Percentiles rank a stretch among this genome's conserved stretches.
Evolutionary conservation across 495 filamentous ascomycete species (phyloP).

Genomic region (Xylaria flabelliformis): DNA sequence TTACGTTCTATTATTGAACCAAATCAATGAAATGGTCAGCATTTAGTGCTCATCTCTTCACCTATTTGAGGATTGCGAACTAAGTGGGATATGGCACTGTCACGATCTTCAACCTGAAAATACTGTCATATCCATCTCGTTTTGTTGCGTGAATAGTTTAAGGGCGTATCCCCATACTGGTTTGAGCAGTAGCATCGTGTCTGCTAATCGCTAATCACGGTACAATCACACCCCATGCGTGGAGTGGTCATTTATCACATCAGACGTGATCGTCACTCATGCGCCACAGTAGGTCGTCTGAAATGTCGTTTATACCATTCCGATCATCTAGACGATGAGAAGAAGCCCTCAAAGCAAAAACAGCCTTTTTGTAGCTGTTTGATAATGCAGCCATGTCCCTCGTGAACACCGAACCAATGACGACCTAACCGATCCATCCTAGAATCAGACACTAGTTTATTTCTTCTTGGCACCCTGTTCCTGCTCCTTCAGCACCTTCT

Average conservation of each 20-base stretch:
- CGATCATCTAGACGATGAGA: conserved; percentile 47
- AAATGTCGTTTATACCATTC: conserved; percentile 44
- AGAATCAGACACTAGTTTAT: conserved; percentile 47
- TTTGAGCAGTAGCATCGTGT: conserved; percentile 18
- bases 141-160: not conserved
- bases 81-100: not conserved
- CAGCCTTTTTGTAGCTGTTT: conserved; percentile 48
- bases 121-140: not conserved
- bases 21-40: not conserved
- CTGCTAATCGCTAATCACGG: conserved; percentile 13
- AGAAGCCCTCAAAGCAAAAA: conserved; percentile 56
- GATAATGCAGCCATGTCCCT: conserved; percentile 56
- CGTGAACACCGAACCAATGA: conserved; percentile 60
- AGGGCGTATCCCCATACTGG: not conserved
- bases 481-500: conserved; percentile 97
- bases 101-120: conserved; percentile 4
- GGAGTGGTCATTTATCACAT: conserved; percentile 3
- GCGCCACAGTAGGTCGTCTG: conserved; percentile 28
- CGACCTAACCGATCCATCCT: conserved; percentile 45
- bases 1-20: not conserved
- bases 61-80: not conserved
- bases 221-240: conserved; percentile 10
- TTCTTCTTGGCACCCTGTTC: conserved; percentile 77
- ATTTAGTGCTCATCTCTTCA: not conserved
- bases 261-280: conserved; percentile 20